Percentiles rank a stretch among this genome's conserved stretches.
phyloP scores from a whole-genome alignment of 441 rosid species.

The Jatropha podagrica region DNA sequence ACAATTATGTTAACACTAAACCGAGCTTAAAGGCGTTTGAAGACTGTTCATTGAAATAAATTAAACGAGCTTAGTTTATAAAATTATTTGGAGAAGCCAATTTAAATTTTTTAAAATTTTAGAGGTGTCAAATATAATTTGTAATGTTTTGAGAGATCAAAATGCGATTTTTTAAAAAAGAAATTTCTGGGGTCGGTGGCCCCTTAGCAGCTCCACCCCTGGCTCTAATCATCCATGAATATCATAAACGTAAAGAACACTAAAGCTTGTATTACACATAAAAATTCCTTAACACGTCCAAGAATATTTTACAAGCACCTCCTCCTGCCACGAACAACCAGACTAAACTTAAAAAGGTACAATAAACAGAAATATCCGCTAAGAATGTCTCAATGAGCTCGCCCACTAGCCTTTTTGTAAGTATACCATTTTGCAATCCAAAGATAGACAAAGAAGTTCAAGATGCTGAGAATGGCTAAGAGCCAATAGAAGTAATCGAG shows the following conservation, averaged over 20 bases:
- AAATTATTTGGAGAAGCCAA: too few relatives aligned
- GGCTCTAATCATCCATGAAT: too few relatives aligned
- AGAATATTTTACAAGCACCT: constrained; percentile 11
- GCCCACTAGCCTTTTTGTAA: constrained; percentile 58
- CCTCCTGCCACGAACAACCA: background rate
- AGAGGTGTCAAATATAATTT: too few relatives aligned
- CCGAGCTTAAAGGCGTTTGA: too few relatives aligned
- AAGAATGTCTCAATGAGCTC: constrained; percentile 14
- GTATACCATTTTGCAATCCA: constrained; percentile 72
- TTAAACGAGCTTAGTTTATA: too few relatives aligned
- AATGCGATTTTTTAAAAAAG: too few relatives aligned
- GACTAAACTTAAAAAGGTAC: background rate
- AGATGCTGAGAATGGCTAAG: constrained; percentile 53
- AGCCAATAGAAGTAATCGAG: constrained; percentile 81
- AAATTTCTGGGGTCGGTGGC: too few relatives aligned
- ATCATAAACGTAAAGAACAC: background rate
- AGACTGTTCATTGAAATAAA: too few relatives aligned
- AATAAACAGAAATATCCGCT: background rate
- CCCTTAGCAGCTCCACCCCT: too few relatives aligned
- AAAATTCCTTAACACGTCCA: background rate
- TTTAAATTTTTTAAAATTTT: too few relatives aligned
- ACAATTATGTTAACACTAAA: too few relatives aligned
- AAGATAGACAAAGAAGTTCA: constrained; percentile 67
- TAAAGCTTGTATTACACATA: background rate
- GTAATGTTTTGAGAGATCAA: too few relatives aligned